Conservation (phyloP, 2,329 filamentous ascomycete genomes). For the Zalaria sp. region DNA sequence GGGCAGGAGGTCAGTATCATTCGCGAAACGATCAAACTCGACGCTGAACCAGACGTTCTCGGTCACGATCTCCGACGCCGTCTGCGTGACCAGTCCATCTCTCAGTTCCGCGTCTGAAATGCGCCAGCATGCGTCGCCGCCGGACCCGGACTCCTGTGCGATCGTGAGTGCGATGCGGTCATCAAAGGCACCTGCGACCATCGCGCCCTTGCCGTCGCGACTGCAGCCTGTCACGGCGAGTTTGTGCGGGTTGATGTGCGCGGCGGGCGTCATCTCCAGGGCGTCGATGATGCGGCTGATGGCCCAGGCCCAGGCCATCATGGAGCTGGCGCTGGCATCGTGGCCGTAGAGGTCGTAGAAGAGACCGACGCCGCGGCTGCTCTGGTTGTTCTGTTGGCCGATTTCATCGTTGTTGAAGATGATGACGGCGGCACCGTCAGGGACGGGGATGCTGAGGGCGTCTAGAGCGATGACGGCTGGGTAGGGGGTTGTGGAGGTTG, state of each 20-base stretch:
- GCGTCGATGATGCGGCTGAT: constrained; percentile 47
- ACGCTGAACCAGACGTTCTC: constrained; percentile 52
- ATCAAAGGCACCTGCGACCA: constrained; percentile 46
- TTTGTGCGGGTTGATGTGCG: constrained; percentile 27
- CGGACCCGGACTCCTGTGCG: constrained; percentile 46
- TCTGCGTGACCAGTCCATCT: constrained; percentile 45
- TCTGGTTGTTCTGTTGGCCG: constrained; percentile 30
- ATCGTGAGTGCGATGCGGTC: constrained; percentile 45
- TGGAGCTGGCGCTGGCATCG: constrained; percentile 40
- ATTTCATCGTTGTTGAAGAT: constrained; percentile 46
- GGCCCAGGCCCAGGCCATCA: constrained; percentile 51
- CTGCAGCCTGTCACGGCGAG: constrained; percentile 48
- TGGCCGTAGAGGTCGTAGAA: constrained; percentile 48
- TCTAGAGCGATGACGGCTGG: constrained; percentile 46
- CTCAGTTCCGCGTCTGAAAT: constrained; percentile 23
- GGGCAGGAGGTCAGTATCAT: constrained; percentile 32
- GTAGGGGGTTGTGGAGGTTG: constrained; percentile 32
- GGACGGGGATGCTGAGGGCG: constrained; percentile 40
- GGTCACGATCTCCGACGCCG: constrained; percentile 40
- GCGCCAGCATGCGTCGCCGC: constrained; percentile 12
- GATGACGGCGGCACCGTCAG: constrained; percentile 40
- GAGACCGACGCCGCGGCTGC: constrained; percentile 40
- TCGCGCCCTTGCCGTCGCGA: constrained; percentile 49
- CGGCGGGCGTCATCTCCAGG: constrained; percentile 34
- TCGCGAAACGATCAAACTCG: constrained; percentile 38